phyloP scores from a whole-genome alignment of 345 rosid species.

The Cardiospermum halicacabum region DNA sequence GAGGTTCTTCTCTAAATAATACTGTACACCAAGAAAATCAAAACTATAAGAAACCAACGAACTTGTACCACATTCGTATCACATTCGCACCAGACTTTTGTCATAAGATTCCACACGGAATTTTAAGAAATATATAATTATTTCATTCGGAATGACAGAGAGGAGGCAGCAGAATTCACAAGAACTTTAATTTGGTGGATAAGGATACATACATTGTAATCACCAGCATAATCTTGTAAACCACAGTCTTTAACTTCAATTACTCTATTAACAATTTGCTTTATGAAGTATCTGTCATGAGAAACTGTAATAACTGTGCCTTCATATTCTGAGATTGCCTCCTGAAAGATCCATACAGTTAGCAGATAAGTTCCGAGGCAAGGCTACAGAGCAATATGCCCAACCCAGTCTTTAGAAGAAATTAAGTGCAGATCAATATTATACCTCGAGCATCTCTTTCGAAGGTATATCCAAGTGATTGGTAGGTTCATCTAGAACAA shows the following conservation, averaged over 20 bases:
- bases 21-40: constrained; percentile 39
- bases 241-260: constrained; percentile 64
- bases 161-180: background rate
- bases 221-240: constrained; percentile 78
- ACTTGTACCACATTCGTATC: background rate
- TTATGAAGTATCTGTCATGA: constrained; percentile 87
- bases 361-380: background rate
- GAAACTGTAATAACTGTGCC: constrained; percentile 90
- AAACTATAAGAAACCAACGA: constrained; percentile 3
- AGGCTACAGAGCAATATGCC: background rate
- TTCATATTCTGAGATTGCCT: constrained; percentile 77
- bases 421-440: background rate
- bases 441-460: constrained; percentile 98
- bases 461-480: constrained; percentile 97
- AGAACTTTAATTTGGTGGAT: background rate
- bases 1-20: constrained; percentile 89
- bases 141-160: background rate
- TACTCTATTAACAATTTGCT: constrained; percentile 94
- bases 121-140: too few relatives aligned
- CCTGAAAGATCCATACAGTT: constrained; percentile 39
- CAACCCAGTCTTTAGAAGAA: too few relatives aligned
- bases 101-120: background rate
- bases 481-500: constrained; percentile 89
- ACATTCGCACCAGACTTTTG: too few relatives aligned
- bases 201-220: constrained; percentile 62